Conservation (phyloP, 257 asterid species). For the Solanum raphanifolium region DNA sequence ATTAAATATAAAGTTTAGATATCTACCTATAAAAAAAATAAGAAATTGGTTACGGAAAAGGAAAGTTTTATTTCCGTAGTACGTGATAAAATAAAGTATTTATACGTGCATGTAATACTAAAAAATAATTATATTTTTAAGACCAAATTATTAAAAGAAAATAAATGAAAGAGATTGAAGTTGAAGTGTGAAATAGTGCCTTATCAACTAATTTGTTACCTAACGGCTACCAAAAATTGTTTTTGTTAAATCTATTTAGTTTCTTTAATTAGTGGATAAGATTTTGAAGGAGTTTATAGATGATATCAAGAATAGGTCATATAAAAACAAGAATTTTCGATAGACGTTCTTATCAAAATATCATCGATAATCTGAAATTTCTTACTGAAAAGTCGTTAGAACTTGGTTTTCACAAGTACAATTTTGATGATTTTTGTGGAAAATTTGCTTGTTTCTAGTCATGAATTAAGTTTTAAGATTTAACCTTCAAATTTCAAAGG, state of each 20-base stretch:
- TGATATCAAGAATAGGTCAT: neutral
- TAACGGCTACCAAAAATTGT: neutral
- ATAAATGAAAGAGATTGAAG: neutral
- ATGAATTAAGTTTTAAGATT: neutral
- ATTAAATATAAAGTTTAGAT: neutral
- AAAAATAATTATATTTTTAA: neutral
- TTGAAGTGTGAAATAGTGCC: neutral
- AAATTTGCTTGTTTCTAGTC: neutral
- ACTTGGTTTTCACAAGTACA: neutral
- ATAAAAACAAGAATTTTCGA: neutral
- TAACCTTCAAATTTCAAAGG: neutral
- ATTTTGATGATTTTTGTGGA: neutral
- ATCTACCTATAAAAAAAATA: neutral
- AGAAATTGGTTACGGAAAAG: neutral
- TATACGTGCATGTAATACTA: neutral
- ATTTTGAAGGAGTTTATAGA: neutral
- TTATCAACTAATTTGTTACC: constrained; percentile 3
- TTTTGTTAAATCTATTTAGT: neutral
- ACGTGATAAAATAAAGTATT: neutral
- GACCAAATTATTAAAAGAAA: neutral
- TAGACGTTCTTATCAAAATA: fast-evolving
- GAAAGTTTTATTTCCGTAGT: neutral
- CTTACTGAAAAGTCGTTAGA: neutral
- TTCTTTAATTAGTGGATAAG: neutral
- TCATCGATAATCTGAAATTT: neutral